These are phyloP conservation scores for Capsella bursapastoris DNA, from an alignment of 345 rosid species.

Conservation along the genomic window DNA sequence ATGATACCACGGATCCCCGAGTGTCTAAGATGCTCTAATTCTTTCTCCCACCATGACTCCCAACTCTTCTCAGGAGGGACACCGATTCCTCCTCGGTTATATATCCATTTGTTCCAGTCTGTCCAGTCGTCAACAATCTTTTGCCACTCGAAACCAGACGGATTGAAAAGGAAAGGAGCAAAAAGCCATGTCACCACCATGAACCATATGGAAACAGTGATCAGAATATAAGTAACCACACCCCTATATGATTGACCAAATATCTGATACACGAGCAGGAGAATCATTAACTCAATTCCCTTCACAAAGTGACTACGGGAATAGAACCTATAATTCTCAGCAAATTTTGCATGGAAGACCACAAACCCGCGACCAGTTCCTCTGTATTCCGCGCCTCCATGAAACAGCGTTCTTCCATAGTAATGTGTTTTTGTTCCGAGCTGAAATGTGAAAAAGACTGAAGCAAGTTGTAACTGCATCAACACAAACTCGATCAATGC, in stretches of 20 bases:
- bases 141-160: conserved; percentile 77
- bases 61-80: conserved; percentile 67
- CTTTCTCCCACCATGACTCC: conserved; percentile 85
- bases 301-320: conserved; percentile 77
- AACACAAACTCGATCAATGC: conserved; percentile 66
- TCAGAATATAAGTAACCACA: conserved; percentile 54
- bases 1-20: conserved; percentile 56
- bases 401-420: conserved; percentile 73
- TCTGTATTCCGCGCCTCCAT: conserved; percentile 88
- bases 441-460: conserved; percentile 73
- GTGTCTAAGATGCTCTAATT: conserved; percentile 57
- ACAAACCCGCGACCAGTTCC: conserved; percentile 94
- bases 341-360: conserved; percentile 85
- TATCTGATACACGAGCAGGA: conserved; percentile 61
- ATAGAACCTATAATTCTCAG: conserved; percentile 70
- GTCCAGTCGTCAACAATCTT: conserved; percentile 77
- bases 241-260: conserved; percentile 54
- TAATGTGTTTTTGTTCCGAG: conserved; percentile 75
- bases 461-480: conserved; percentile 70
- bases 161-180: conserved; percentile 72
- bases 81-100: conserved; percentile 62
- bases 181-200: conserved; percentile 71
- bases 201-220: conserved; percentile 65
- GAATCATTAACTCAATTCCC: conserved; percentile 65
- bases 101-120: conserved; percentile 73